Evolutionary conservation across 2,329 filamentous ascomycete genomes (phyloP).

Genomic region (Aureobasidium leucospermi): DNA sequence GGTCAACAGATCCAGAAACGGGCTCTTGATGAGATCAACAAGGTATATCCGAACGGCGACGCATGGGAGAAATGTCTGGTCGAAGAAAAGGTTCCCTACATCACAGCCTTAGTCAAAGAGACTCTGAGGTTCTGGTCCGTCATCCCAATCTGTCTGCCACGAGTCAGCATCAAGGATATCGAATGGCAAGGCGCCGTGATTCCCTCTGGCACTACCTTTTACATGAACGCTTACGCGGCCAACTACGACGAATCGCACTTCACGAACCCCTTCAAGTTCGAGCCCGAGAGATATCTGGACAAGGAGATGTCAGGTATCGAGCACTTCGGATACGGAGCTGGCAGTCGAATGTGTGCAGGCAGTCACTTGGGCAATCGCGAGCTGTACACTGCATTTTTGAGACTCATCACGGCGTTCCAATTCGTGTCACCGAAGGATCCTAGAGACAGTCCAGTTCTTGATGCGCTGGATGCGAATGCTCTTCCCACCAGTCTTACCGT

Average conservation of each 20-base stretch:
- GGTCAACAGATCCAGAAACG: slow-evolving; percentile 64
- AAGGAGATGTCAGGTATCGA: slow-evolving; percentile 41
- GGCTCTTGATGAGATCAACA: slow-evolving; percentile 62
- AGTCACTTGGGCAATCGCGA: slow-evolving; percentile 33
- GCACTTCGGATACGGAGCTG: slow-evolving; percentile 43
- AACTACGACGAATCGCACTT: slow-evolving; percentile 66
- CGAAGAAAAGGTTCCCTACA: slow-evolving; percentile 69
- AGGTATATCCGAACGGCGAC: slow-evolving; percentile 63
- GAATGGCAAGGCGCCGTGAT: slow-evolving; percentile 60
- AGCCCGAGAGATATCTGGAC: slow-evolving; percentile 63
- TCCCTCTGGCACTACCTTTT: slow-evolving; percentile 70
- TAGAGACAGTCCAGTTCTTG: slow-evolving; percentile 36
- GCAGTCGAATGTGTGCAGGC: slow-evolving; percentile 35
- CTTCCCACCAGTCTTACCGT: slow-evolving; percentile 32
- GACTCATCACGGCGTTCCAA: slow-evolving; percentile 42
- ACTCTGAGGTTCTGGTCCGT: slow-evolving; percentile 72
- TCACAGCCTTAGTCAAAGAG: slow-evolving; percentile 73
- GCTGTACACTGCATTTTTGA: slow-evolving; percentile 40
- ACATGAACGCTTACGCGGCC: slow-evolving; percentile 71
- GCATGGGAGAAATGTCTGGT: slow-evolving; percentile 67
- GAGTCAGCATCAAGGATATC: slow-evolving; percentile 65
- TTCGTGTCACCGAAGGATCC: slow-evolving; percentile 35
- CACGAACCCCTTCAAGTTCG: slow-evolving; percentile 54
- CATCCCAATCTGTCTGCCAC: slow-evolving; percentile 69
- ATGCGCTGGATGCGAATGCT: slow-evolving; percentile 39